Evolutionary conservation across 208 protist genomes (phyloP), one percentile per base, ranked within the genome.

Genomic region (Leishmania mexicana): DNA sequence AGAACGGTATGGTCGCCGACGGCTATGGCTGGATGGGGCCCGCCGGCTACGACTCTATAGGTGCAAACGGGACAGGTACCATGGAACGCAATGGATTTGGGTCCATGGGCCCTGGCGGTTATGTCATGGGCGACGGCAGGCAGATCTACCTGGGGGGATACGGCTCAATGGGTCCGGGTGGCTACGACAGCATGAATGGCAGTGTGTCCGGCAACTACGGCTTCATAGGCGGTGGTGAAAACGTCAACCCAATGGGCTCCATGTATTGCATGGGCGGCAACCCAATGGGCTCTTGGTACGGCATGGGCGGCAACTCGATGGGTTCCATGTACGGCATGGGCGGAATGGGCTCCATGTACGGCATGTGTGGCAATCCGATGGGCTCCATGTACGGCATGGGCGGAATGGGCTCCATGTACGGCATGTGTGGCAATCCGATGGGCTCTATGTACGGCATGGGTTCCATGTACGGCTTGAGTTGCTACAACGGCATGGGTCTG

Each of bases 231-330:
- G 60, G 76, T 13, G 21, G 11, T 10, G 62, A 28, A 42, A 73
- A 80, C n/a, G 62, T 24, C 62, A 24, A 24, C n/a, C n/a, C 60
- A 65, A 81, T 84, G 78, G 74, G 79, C 49, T 74, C 62, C 73
- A 85, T 88, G 78, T 80, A 83, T 58, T 78, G 78, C 68, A 81
- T 81, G 78, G 68, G 72, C n/a, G 78, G 78, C 47, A 49, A 49
- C 31, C 45, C 40, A n/a, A 81, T 81, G 49, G 78, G 78, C 7
- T 81, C 68, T 7, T 19, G 67, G 68, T 81, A 81, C 31, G 78
- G 78, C 68, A 67, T 67, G 62, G 28, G 76, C 49, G 77, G 77
- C 53, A 45, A 75, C 57, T 54, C 64, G 24, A 85, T 83, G 77
- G 78, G 78, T 7, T 64, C 51, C 78, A 28, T 65, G 42, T 76